Evolutionary conservation across 2,329 filamentous ascomycete genomes (phyloP).

Genomic region (Cladophialophora psammophila): DNA sequence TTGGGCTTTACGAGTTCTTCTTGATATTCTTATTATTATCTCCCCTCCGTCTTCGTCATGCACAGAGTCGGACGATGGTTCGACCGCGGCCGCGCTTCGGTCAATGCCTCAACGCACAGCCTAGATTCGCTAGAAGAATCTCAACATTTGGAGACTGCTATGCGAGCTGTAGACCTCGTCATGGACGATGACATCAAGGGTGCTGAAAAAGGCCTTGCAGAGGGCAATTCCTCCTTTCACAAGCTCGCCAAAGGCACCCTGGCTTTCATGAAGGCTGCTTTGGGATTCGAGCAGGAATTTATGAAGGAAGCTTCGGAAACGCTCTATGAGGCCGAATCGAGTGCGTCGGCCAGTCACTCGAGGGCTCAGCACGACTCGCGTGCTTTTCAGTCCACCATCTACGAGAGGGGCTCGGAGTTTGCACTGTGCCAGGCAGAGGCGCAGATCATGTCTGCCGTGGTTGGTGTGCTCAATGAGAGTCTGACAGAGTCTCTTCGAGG

Average conservation of each 20-base stretch:
- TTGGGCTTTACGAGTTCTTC: not conserved
- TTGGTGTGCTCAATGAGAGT: slow-evolving; percentile 90
- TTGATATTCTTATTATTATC: not conserved
- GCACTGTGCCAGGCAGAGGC: slow-evolving; percentile 82
- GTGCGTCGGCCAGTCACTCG: slow-evolving; percentile 77
- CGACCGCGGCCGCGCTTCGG: slow-evolving; percentile 73
- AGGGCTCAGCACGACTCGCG: slow-evolving; percentile 71
- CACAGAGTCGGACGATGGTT: slow-evolving; percentile 51
- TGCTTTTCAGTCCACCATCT: slow-evolving; percentile 68
- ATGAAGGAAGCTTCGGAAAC: slow-evolving; percentile 82
- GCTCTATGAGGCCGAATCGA: slow-evolving; percentile 76
- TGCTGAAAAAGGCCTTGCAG: slow-evolving; percentile 75
- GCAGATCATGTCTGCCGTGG: slow-evolving; percentile 86
- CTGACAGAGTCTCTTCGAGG: slow-evolving; percentile 88
- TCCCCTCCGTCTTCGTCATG: slow-evolving; percentile 23
- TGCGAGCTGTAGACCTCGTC: slow-evolving; percentile 70
- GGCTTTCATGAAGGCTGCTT: slow-evolving; percentile 81
- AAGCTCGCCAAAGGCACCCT: slow-evolving; percentile 81
- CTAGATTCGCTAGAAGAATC: slow-evolving; percentile 65
- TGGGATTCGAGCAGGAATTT: slow-evolving; percentile 90
- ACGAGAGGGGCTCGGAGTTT: slow-evolving; percentile 85
- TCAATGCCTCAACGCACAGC: slow-evolving; percentile 61
- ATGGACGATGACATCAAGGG: slow-evolving; percentile 90
- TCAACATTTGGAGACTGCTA: slow-evolving; percentile 46
- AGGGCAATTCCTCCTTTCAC: slow-evolving; percentile 85